Percentiles rank a stretch among this genome's conserved stretches.
Conservation (phyloP, 2,329 filamentous ascomycete genomes). For the Claviceps sp. region DNA sequence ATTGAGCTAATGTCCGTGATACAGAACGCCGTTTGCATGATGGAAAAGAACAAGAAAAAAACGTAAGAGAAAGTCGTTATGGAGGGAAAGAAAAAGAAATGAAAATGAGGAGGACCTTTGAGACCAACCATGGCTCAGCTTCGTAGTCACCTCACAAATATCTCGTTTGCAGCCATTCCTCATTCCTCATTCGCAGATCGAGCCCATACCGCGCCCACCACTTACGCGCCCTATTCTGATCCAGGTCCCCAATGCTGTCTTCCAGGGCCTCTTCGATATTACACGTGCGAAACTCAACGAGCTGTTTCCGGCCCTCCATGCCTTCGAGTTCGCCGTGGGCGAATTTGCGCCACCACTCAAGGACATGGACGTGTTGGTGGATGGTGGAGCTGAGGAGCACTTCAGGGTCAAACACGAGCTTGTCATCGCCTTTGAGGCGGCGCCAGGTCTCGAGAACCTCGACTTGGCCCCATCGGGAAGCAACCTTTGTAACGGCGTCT, state of each 20-base stretch:
- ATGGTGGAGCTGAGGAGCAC: slow-evolving; percentile 79
- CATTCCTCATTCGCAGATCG: slow-evolving; percentile 68
- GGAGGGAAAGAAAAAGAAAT: no score
- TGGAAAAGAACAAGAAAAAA: no score
- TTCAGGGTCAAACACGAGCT: slow-evolving; percentile 65
- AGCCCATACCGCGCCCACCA: slow-evolving; percentile 87
- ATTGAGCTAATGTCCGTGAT: no score
- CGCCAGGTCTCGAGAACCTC: slow-evolving; percentile 76
- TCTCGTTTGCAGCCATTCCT: slow-evolving; percentile 80
- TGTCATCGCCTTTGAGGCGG: slow-evolving; percentile 47
- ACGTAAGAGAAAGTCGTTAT: no score
- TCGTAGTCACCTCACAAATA: slow-evolving; percentile 23
- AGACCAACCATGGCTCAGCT: background rate
- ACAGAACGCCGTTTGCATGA: no score
- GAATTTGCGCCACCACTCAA: slow-evolving; percentile 85
- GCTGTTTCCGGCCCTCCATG: slow-evolving; percentile 43
- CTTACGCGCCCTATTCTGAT: slow-evolving; percentile 57
- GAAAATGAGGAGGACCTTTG: no score
- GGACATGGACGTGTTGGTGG: slow-evolving; percentile 67
- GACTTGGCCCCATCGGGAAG: slow-evolving; percentile 74
- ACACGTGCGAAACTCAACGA: slow-evolving; percentile 86
- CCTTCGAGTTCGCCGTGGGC: slow-evolving; percentile 40
- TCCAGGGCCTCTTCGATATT: slow-evolving; percentile 92
- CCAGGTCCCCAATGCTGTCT: slow-evolving; percentile 53
- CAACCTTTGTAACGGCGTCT: slow-evolving; percentile 71